Evolutionary conservation across 2,329 filamentous ascomycete species (phyloP).

Genomic region (Ceratocystis alfenasii): DNA sequence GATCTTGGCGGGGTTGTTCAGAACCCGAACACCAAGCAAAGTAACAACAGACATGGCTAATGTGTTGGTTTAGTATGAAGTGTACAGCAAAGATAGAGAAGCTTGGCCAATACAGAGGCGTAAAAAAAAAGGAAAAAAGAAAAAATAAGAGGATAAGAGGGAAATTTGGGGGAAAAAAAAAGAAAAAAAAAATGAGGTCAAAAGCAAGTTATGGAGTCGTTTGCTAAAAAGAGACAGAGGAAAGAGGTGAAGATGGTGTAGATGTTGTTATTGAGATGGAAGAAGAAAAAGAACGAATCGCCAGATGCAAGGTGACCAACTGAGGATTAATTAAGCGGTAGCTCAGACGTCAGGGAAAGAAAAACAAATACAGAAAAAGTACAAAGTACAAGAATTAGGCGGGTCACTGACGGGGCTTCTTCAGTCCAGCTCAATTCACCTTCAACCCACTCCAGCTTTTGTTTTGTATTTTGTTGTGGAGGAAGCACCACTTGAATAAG

Average conservation of each 20-base stretch:
- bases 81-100: slow-evolving; percentile 14
- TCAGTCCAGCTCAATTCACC: not conserved
- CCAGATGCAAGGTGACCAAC: not conserved
- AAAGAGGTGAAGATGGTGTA: slow-evolving; percentile 10
- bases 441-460: not conserved
- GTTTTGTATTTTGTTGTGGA: slow-evolving; percentile 5
- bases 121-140: slow-evolving; percentile 14
- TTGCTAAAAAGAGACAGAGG: too few species aligned
- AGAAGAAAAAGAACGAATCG: slow-evolving; percentile 10
- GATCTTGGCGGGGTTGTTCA: slow-evolving; percentile 95
- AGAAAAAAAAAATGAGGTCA: too few species aligned
- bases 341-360: slow-evolving; percentile 1
- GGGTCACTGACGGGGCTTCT: not conserved
- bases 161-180: not conserved
- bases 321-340: slow-evolving; percentile 9
- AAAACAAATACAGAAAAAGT: slow-evolving; percentile 5
- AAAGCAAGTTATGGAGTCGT: too few species aligned
- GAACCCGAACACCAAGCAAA: slow-evolving; percentile 84
- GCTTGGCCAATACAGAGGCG: not conserved
- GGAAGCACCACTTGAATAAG: slow-evolving; percentile 8
- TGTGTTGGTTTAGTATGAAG: slow-evolving; percentile 12
- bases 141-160: not conserved
- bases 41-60: slow-evolving; percentile 81
- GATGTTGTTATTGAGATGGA: slow-evolving; percentile 3
- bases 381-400: not conserved